Evolutionary conservation across 192 early-diverging fungal genomes (phyloP), one percentile per base, ranked within the genome.

Genomic region (Podila verticillata): DNA sequence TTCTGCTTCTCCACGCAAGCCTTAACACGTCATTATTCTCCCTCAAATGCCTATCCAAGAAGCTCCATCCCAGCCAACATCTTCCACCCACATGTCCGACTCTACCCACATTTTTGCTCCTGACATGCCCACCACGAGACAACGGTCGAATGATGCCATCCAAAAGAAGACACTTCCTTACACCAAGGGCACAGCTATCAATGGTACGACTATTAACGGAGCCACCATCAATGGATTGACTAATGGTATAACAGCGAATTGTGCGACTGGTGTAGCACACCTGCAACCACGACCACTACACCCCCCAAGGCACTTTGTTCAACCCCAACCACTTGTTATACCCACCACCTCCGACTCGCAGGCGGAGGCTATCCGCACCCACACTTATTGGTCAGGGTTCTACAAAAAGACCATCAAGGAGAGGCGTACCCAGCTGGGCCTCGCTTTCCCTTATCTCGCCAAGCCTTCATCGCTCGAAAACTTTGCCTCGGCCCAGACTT

Each of bases 351-450:
- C 22, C 19, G 58, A 28, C 17, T 10, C 58, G 12, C 58, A 19
- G 15, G 28, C 39, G 15, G 63, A 66, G 20, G 39, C 66, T 29
- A 74, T 61, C 31, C 67, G 63, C 12, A 66, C 75, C 48, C 49
- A 87, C 84, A 59, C 71, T 4, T 71, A 65, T 22, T 93, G 92
- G 92, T 89, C 90, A 26, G 93, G 93, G 30, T 94, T 94, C 75
- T 92, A 93, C 74, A 92, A 92, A 81, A 93, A 92, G 71, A 82
- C 92, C 10, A 86, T 94, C 35, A 84, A 85, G 26, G 93, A 94
- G 60, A 86, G 93, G 35, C 88, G 91, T 58, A 88, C 86, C 31
- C 91, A 91, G 67, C 70, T 94, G 6, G 70, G 87, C 5, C 80
- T 90, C 4, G 89, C 82, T 10, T 94, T 87, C 75, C 91, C 91